phyloP scores from a whole-genome alignment of 305 asterid species.

The Rubia tinctorum region DNA sequence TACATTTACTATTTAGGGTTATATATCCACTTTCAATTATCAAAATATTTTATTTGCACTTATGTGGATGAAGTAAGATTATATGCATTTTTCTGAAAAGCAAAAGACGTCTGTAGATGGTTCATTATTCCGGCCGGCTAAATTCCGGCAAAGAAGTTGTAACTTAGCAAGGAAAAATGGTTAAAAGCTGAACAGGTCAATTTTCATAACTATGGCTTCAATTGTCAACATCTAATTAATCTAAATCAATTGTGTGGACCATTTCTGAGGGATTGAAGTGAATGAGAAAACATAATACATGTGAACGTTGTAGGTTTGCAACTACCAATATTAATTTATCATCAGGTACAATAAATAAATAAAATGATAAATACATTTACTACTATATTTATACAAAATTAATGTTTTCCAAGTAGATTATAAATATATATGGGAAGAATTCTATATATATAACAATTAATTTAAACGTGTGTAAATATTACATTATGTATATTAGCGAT shows the following conservation, averaged over 20 bases:
- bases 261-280: conserved; percentile 32
- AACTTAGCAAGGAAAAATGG: background rate
- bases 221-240: conserved; percentile 30
- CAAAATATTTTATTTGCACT: too few relatives aligned
- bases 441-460: too few relatives aligned
- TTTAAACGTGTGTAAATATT: too few relatives aligned
- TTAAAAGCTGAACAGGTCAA: background rate
- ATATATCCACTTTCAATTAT: too few relatives aligned
- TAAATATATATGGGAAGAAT: too few relatives aligned
- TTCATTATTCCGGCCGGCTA: background rate
- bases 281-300: conserved; percentile 34
- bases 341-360: conserved; percentile 1
- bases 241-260: conserved; percentile 35
- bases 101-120: background rate
- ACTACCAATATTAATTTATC: conserved; percentile 19
- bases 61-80: too few relatives aligned
- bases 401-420: too few relatives aligned
- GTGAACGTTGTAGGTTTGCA: conserved; percentile 32
- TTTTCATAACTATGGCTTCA: background rate
- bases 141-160: background rate
- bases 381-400: too few relatives aligned
- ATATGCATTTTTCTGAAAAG: background rate
- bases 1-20: too few relatives aligned
- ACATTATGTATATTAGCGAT: too few relatives aligned
- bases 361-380: background rate